Percentiles rank a stretch among this genome's conserved stretches.
phyloP scores from a whole-genome alignment of 2,329 filamentous ascomycete genomes.

The Trichothecium sympodiale region DNA sequence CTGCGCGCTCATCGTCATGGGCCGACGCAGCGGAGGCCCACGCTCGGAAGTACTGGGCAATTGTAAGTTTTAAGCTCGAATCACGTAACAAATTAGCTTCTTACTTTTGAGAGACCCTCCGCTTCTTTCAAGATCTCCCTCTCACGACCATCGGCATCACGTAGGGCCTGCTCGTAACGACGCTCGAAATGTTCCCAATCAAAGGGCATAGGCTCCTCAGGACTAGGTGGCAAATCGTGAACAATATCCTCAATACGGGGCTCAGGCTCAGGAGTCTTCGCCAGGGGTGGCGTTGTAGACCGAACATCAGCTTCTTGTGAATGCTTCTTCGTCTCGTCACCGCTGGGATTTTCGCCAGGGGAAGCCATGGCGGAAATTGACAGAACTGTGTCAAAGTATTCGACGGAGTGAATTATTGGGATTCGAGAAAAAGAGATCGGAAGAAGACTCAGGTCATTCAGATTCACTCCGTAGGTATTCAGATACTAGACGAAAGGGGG shows the following conservation, averaged over 20 bases:
- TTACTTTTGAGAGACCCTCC: conserved; percentile 52
- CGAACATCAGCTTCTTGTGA: not conserved
- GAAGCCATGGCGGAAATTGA: too few species aligned
- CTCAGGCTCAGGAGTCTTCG: not conserved
- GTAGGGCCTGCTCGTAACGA: conserved; percentile 56
- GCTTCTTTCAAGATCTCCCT: conserved; percentile 56
- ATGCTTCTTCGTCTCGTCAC: not conserved
- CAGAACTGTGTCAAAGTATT: too few species aligned
- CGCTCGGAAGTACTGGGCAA: conserved; percentile 57
- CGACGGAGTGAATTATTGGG: too few species aligned
- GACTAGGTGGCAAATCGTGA: conserved; percentile 31
- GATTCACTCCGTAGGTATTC: too few species aligned
- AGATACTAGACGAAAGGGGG: too few species aligned
- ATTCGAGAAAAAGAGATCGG: too few species aligned
- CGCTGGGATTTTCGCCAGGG: not conserved
- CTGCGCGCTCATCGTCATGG: conserved; percentile 66
- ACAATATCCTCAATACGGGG: not conserved
- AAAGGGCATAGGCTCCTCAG: conserved; percentile 44
- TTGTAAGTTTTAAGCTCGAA: not conserved
- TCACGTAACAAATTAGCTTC: conserved; percentile 3
- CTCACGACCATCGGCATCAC: conserved; percentile 52
- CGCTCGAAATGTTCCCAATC: conserved; percentile 70
- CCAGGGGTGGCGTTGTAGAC: not conserved
- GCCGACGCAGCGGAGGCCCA: conserved; percentile 66
- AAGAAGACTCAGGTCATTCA: too few species aligned